These are phyloP conservation scores for Nidularia pulvinata DNA, from an alignment of 768 basidiomycete species.

Conservation along the genomic window DNA sequence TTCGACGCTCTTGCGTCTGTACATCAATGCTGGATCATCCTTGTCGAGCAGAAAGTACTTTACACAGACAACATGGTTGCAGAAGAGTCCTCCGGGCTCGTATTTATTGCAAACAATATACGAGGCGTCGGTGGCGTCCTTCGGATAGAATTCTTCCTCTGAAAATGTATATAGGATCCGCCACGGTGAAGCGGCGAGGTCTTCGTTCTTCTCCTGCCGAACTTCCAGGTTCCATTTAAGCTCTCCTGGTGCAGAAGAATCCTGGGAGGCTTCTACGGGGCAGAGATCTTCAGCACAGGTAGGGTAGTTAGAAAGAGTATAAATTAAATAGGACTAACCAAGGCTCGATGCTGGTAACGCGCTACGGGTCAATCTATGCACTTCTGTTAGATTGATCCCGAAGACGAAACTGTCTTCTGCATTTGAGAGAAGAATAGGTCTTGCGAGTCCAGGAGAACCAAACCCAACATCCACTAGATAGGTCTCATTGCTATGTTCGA, in stretches of 20 bases:
- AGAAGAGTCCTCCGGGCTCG: conserved; percentile 13
- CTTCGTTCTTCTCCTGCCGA: conserved; percentile 5
- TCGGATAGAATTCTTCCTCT: conserved; percentile 21
- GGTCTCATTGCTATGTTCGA: conserved; percentile 16
- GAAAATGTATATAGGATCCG: conserved; percentile 19
- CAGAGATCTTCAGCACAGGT: not conserved
- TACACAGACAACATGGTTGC: conserved; percentile 18
- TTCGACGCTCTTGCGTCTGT: not conserved
- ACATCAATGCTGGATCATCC: too few species aligned
- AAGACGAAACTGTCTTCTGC: conserved; percentile 13
- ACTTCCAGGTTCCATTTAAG: conserved; percentile 19
- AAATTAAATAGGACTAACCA: conserved; percentile 5
- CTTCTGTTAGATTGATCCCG: conserved; percentile 16
- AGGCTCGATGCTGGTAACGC: conserved; percentile 13
- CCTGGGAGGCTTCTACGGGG: not conserved
- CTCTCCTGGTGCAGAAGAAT: conserved; percentile 1
- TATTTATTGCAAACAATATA: conserved; percentile 16
- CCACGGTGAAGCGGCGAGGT: conserved; percentile 13
- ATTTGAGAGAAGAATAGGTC: conserved; percentile 21
- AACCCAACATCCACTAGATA: conserved; percentile 29
- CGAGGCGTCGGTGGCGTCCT: conserved; percentile 17
- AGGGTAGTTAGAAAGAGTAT: not conserved
- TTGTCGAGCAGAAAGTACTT: conserved; percentile 20
- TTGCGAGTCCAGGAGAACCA: conserved; percentile 16
- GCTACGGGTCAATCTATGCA: conserved; percentile 15